A percentile compares a stretch with the other conserved stretches of the same genome.
These are phyloP conservation scores for Lachnellula suecica DNA, from an alignment of 2,329 filamentous ascomycete genomes.

Conservation along the genomic window DNA sequence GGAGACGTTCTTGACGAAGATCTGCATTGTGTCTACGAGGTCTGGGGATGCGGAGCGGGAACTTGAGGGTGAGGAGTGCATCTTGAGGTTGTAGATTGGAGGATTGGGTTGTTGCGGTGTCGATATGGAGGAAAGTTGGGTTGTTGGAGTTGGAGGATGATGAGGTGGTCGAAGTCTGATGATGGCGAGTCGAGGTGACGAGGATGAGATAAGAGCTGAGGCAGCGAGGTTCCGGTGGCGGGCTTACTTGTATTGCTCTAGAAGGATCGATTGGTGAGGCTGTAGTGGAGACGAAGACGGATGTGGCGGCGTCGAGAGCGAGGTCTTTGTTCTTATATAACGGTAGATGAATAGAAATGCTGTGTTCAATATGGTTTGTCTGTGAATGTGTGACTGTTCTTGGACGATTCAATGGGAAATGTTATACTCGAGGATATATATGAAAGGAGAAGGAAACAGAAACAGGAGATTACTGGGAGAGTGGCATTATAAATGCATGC, in stretches of 20 bases:
- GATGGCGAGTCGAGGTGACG: not conserved
- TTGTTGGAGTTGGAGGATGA: not conserved
- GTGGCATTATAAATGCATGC: not conserved
- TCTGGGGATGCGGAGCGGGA: constrained; percentile 38
- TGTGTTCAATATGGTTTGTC: too few relatives aligned
- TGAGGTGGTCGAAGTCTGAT: not conserved
- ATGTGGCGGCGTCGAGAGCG: not conserved
- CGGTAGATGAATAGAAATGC: not conserved
- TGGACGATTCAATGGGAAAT: not conserved
- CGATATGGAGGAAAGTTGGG: not conserved
- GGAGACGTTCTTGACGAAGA: constrained; percentile 59
- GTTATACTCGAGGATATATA: too few relatives aligned
- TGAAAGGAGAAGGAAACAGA: not conserved
- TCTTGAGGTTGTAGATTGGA: constrained; percentile 6
- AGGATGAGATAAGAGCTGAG: constrained; percentile 4
- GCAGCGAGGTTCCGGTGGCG: not conserved
- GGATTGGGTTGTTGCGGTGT: constrained; percentile 5
- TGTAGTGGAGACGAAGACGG: not conserved
- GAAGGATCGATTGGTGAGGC: constrained; percentile 2
- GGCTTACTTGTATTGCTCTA: not conserved
- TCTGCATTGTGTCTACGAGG: constrained; percentile 53
- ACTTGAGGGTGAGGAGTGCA: constrained; percentile 27
- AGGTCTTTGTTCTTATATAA: not conserved
- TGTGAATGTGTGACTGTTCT: not conserved
- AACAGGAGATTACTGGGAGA: not conserved